phyloP scores from a whole-genome alignment of 345 rosid genomes.

The Eucalyptus rudis region DNA sequence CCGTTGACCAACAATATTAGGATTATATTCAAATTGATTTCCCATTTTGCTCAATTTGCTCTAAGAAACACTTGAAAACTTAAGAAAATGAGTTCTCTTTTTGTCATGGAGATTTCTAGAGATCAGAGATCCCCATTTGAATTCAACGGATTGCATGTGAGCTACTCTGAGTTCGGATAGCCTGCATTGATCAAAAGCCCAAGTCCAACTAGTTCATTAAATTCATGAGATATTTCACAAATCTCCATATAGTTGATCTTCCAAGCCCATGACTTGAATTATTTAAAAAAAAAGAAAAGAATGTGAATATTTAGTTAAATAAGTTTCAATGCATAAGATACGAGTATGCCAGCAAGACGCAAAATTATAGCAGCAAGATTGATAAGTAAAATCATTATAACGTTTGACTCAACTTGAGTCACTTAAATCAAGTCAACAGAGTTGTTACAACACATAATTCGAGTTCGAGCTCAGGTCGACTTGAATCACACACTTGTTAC shows the following conservation, averaged over 20 bases:
- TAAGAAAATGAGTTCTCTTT: background rate
- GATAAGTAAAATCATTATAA: background rate
- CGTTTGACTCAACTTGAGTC: accelerated
- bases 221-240: background rate
- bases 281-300: background rate
- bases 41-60: background rate
- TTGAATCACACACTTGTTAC: background rate
- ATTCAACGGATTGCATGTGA: background rate
- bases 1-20: background rate
- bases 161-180: accelerated
- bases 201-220: accelerated
- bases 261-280: accelerated
- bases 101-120: accelerated
- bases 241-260: background rate
- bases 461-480: background rate
- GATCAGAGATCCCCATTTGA: accelerated
- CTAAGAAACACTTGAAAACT: background rate
- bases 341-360: accelerated
- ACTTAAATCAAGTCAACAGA: background rate
- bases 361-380: background rate
- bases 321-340: background rate
- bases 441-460: accelerated
- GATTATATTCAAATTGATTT: background rate
- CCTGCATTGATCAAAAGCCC: background rate
- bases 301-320: background rate